Percentiles rank a stretch among this genome's conserved stretches.
Conservation (phyloP, 345 rosid species). For the Dovyalis caffra region DNA sequence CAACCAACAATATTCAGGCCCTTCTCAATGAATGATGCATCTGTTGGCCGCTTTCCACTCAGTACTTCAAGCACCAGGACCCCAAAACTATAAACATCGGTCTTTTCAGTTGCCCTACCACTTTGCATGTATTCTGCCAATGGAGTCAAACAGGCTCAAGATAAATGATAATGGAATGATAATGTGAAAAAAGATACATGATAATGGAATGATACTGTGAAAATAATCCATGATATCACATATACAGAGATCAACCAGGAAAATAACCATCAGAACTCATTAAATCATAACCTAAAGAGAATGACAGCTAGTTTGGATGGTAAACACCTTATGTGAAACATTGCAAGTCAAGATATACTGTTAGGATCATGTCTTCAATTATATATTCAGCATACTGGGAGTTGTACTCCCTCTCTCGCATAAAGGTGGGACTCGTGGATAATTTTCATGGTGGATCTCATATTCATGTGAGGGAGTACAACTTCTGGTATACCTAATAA, state of each 20-base stretch:
- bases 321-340: neutral
- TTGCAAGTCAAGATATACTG: neutral
- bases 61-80: slow-evolving; percentile 88
- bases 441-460: too few relatives aligned
- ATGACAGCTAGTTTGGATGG: neutral
- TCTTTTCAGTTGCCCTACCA: slow-evolving; percentile 98
- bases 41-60: slow-evolving; percentile 96
- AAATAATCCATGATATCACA: neutral
- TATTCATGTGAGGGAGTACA: too few relatives aligned
- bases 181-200: neutral
- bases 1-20: slow-evolving; percentile 98
- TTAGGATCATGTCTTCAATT: neutral
- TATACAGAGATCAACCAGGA: neutral
- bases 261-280: neutral
- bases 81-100: slow-evolving; percentile 95
- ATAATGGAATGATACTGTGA: neutral
- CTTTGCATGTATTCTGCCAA: slow-evolving; percentile 92
- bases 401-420: too few relatives aligned
- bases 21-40: slow-evolving; percentile 93
- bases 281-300: neutral
- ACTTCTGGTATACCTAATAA: too few relatives aligned
- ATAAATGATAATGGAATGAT: neutral
- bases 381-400: neutral
- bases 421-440: too few relatives aligned
- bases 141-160: slow-evolving; percentile 9